phyloP scores from a whole-genome alignment of 2,329 filamentous ascomycete genomes.

The Hyphodiscus sp. region DNA sequence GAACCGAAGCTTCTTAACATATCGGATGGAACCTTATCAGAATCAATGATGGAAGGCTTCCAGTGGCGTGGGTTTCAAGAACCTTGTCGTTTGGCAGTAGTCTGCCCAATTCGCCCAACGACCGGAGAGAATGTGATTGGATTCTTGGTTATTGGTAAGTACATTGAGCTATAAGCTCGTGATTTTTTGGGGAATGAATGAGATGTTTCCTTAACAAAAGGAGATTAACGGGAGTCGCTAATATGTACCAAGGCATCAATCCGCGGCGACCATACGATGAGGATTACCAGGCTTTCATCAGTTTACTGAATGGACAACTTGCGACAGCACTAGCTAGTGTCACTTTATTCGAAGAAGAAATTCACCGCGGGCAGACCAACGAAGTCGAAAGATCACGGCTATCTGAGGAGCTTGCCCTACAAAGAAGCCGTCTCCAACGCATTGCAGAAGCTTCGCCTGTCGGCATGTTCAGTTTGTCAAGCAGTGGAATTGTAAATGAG shows the following conservation, averaged over 20 bases:
- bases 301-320: constrained; percentile 65
- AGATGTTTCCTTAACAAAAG: too few species aligned
- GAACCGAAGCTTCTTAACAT: constrained; percentile 61
- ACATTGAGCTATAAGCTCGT: too few species aligned
- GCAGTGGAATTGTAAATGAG: constrained; percentile 63
- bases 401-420: constrained; percentile 23
- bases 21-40: constrained; percentile 57
- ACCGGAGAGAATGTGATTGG: constrained; percentile 58
- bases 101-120: constrained; percentile 73
- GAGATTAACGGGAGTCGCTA: background rate
- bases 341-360: constrained; percentile 76
- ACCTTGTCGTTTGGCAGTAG: constrained; percentile 60
- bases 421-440: constrained; percentile 33
- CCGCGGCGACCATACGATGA: constrained; percentile 70
- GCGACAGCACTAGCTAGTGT: constrained; percentile 76
- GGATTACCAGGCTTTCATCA: constrained; percentile 71
- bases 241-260: constrained; percentile 44
- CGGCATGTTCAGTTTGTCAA: constrained; percentile 76
- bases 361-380: constrained; percentile 64
- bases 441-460: constrained; percentile 81
- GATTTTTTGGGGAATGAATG: too few species aligned
- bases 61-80: constrained; percentile 66
- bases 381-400: constrained; percentile 48
- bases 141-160: constrained; percentile 14
- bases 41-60: constrained; percentile 58